Evolutionary conservation across 148 eudicot genomes (phyloP).

Genomic region (Mesembryanthemum crystallinum): DNA sequence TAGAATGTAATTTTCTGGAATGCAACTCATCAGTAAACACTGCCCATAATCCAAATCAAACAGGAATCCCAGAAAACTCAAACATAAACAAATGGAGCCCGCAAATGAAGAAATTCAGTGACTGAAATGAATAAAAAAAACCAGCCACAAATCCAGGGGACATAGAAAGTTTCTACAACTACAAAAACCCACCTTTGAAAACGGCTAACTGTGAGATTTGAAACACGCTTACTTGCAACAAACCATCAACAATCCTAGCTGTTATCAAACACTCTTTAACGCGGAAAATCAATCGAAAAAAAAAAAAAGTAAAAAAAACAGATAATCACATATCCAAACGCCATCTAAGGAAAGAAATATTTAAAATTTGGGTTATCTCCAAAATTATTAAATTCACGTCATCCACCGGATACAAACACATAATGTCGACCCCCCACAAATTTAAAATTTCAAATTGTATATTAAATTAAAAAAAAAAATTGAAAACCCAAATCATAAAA

Average conservation of each 20-base stretch:
- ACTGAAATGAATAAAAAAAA: not conserved
- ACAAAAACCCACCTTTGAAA: not conserved
- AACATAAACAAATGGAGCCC: not conserved
- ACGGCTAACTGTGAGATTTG: not conserved
- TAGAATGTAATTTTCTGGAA: not conserved
- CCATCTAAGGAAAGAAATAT: not conserved
- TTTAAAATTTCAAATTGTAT: conserved; percentile 3
- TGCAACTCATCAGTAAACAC: conserved; percentile 13
- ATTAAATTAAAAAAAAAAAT: not conserved
- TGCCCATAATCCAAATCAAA: conserved; percentile 10
- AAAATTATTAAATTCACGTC: conserved; percentile 13
- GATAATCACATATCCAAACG: not conserved
- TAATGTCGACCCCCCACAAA: conserved; percentile 5
- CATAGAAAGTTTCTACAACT: not conserved
- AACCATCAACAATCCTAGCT: conserved; percentile 21
- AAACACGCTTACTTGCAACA: conserved; percentile 26
- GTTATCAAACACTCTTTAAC: conserved; percentile 19
- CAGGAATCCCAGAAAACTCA: not conserved
- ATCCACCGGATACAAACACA: conserved; percentile 7
- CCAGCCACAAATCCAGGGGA: not conserved
- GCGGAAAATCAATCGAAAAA: not conserved
- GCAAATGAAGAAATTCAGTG: conserved; percentile 1
- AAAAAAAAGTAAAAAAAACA: not conserved
- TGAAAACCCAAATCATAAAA: not conserved
- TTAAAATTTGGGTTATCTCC: not conserved